A percentile compares a stretch with the other conserved stretches of the same genome.
These are phyloP conservation scores for Serendipita indica DNA, from an alignment of 768 basidiomycete species.

Conservation along the genomic window DNA sequence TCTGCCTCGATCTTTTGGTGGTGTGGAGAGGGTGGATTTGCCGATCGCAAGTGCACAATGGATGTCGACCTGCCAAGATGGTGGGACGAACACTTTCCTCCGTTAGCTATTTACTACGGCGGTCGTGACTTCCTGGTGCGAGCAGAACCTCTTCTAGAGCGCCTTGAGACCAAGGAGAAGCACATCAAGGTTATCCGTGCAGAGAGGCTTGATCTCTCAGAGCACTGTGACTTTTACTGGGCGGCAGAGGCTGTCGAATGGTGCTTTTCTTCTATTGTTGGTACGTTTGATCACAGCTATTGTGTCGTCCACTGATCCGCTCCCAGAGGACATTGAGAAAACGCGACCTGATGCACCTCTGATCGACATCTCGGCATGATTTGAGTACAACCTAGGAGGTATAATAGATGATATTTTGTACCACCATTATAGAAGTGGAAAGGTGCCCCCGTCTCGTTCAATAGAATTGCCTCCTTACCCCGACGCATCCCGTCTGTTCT, in stretches of 20 bases:
- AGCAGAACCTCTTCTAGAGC: constrained; percentile 30
- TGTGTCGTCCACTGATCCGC: background rate
- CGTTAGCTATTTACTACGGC: constrained; percentile 28
- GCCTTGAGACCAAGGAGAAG: constrained; percentile 27
- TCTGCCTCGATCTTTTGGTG: constrained; percentile 29
- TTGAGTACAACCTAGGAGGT: background rate
- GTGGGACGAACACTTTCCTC: constrained; percentile 34
- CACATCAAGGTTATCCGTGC: constrained; percentile 29
- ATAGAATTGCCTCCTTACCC: background rate
- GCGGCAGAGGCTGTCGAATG: constrained; percentile 34
- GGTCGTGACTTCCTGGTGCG: constrained; percentile 31
- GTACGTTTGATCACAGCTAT: background rate
- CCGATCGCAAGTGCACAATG: constrained; percentile 26
- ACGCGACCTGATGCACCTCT: background rate
- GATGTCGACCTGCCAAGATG: constrained; percentile 20
- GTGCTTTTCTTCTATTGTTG: constrained; percentile 21
- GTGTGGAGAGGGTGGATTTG: constrained; percentile 33
- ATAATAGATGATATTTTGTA: background rate
- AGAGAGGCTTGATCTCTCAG: constrained; percentile 28
- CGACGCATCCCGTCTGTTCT: background rate
- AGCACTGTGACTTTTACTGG: constrained; percentile 26
- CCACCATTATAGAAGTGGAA: background rate
- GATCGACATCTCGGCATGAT: background rate
- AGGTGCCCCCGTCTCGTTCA: background rate
- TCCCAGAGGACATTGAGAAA: constrained; percentile 12